phyloP scores from a whole-genome alignment of 208 protist genomes.

The Trypanosoma boissoni region DNA sequence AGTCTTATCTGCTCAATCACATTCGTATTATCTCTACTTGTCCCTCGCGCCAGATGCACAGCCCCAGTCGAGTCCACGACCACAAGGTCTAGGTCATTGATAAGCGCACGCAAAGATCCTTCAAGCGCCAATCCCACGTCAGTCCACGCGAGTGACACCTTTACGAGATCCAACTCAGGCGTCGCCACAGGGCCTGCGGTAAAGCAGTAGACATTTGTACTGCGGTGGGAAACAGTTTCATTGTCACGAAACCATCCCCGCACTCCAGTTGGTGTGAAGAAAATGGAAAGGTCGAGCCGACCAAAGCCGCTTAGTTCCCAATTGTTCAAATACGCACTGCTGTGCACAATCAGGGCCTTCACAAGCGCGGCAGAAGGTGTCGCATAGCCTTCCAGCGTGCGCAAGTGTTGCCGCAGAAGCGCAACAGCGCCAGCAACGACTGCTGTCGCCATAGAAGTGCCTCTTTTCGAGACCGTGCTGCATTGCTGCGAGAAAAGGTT shows the following conservation, averaged over 20 bases:
- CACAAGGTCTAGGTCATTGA: slow-evolving; percentile 84
- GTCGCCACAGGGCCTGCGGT: neutral
- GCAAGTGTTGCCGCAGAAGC: slow-evolving; percentile 87
- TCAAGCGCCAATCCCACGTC: slow-evolving; percentile 56
- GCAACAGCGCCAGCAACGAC: slow-evolving; percentile 63
- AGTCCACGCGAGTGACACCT: slow-evolving; percentile 81
- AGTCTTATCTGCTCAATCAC: slow-evolving; percentile 63
- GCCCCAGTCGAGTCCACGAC: slow-evolving; percentile 46
- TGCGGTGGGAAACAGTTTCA: slow-evolving; percentile 28
- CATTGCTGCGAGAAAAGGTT: slow-evolving; percentile 30
- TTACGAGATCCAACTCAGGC: slow-evolving; percentile 24
- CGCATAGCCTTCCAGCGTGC: slow-evolving; percentile 27
- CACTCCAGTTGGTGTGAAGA: slow-evolving; percentile 27
- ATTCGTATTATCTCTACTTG: slow-evolving; percentile 37
- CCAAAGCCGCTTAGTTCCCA: slow-evolving; percentile 37
- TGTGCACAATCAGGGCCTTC: slow-evolving; percentile 49
- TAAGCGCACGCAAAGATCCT: slow-evolving; percentile 48
- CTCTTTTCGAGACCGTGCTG: slow-evolving; percentile 29
- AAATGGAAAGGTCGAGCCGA: slow-evolving; percentile 65
- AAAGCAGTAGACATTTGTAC: slow-evolving; percentile 27
- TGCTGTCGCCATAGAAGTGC: slow-evolving; percentile 93
- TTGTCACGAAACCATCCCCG: slow-evolving; percentile 46
- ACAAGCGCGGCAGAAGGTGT: slow-evolving; percentile 61
- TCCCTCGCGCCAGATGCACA: slow-evolving; percentile 42
- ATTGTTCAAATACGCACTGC: slow-evolving; percentile 30